Conservation (phyloP, 164 flowering plant species). For the Magnolia changhungtana region DNA sequence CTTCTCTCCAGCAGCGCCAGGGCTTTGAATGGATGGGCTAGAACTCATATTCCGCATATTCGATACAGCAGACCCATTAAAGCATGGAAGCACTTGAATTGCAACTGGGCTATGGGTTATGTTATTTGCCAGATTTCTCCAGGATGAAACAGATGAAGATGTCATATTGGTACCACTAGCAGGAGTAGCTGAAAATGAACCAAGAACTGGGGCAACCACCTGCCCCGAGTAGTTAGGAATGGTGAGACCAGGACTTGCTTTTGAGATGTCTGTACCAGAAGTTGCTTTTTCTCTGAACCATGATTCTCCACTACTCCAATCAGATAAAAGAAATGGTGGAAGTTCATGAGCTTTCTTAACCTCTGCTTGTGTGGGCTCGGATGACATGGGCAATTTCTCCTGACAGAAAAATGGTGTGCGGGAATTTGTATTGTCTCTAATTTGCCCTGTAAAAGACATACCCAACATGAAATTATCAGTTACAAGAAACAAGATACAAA, state of each 20-base stretch:
- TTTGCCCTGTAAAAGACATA: constrained; percentile 32
- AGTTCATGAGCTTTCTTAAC: constrained; percentile 20
- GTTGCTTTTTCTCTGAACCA: constrained; percentile 25
- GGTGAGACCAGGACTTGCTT: constrained; percentile 19
- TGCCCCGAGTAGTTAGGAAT: constrained; percentile 11
- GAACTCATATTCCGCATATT: constrained; percentile 13
- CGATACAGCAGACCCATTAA: constrained; percentile 9
- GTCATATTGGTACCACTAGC: constrained; percentile 17
- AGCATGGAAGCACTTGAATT: constrained; percentile 24
- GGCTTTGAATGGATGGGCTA: constrained; percentile 8
- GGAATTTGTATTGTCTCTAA: constrained; percentile 11
- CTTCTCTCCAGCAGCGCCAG: constrained; percentile 15
- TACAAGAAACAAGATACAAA: no score
- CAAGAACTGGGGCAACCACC: constrained; percentile 15
- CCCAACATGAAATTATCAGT: neutral
- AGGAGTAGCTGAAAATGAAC: constrained; percentile 13
- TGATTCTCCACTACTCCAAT: constrained; percentile 19
- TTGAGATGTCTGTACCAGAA: constrained; percentile 38
- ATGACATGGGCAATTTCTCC: constrained; percentile 16
- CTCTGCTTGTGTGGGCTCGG: constrained; percentile 25
- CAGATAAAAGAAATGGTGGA: constrained; percentile 19
- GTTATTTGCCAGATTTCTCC: constrained; percentile 22
- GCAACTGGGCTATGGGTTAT: constrained; percentile 18
- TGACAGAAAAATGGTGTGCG: constrained; percentile 4
- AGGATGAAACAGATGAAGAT: constrained; percentile 25